Evolutionary conservation across 164 flowering plant species (phyloP), one percentile per base, ranked within the genome.

Genomic region (Aristolochia californica): DNA sequence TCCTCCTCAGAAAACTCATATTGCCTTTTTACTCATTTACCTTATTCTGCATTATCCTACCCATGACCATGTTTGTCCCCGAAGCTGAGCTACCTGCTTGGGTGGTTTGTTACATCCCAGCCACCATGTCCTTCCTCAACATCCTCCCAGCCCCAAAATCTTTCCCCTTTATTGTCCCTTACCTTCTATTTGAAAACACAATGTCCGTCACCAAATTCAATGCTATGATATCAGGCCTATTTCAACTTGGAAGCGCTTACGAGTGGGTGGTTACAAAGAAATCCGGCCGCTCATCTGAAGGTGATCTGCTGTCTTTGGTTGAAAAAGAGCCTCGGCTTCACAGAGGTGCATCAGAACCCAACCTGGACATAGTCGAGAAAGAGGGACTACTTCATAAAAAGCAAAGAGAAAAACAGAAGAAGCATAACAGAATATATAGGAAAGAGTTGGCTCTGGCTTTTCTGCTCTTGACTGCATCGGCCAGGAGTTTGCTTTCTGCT

Each of bases 201-300:
- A 93, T 93, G 97, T 93, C 99, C 0, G 97, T 93, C 24, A 93
- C 99, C 66, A 93, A 93, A 72, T 93, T 91, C 77, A 91, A 84
- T 55, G 98, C 98, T 63, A 91, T 91, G 98, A 70, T 91, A 58
- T 91, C 98, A 0, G 99, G 99, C 15, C 77, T 93, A 16, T 93
- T 93, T 76, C 99, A 93, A 72, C 88, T 93, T 0, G 99, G 99
- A 12, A 93, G 96, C 66, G 97, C 99, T 4, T 93, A 93, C 11
- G 99, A 93, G 49, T 93, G 99, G 99, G 97, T 93, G 7, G 99
- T 93, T 45, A 93, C 99, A 20, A 93, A 93, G 79, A 93, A 93
- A 68, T 89, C 94, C 0, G 98, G 98, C 5, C 93, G 98, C 2
- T 93, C 97, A 4, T 93, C 98, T 0, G 99, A 93, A 68, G 97